These are phyloP conservation scores for Tetrahymena elliotti DNA, from an alignment of 73 alveolate genomes.

Conservation along the genomic window DNA sequence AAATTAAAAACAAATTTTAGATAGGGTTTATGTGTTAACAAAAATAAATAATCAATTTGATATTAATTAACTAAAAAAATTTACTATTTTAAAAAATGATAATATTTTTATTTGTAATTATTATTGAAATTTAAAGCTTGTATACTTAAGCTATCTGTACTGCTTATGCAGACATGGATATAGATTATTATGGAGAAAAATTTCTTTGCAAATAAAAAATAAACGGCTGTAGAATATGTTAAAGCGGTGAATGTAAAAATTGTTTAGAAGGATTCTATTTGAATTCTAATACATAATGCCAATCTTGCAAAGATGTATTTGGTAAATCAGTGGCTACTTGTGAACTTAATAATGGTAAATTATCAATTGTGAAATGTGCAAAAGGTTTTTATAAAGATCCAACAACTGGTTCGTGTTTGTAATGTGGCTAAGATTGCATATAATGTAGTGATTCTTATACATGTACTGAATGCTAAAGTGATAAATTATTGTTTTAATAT, in stretches of 20 bases:
- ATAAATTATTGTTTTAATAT: no score
- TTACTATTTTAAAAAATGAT: no score
- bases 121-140: no score
- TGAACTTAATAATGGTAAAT: no score
- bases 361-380: background rate
- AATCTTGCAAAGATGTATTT: background rate
- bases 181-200: background rate
- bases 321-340: background rate
- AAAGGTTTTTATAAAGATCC: background rate
- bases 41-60: no score
- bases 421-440: background rate
- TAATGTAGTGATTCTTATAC: background rate
- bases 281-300: background rate
- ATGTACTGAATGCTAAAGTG: background rate
- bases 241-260: background rate
- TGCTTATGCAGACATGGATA: background rate
- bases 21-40: no score
- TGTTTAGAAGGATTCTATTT: background rate
- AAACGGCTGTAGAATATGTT: background rate
- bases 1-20: no score
- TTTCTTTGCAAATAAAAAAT: background rate
- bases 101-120: no score
- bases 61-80: no score
- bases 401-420: background rate
- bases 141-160: no score